Evolutionary conservation across 108 stramenopile genomes (phyloP), one percentile per base, ranked within the genome.

Genomic region (Parietichytrium sp.): DNA sequence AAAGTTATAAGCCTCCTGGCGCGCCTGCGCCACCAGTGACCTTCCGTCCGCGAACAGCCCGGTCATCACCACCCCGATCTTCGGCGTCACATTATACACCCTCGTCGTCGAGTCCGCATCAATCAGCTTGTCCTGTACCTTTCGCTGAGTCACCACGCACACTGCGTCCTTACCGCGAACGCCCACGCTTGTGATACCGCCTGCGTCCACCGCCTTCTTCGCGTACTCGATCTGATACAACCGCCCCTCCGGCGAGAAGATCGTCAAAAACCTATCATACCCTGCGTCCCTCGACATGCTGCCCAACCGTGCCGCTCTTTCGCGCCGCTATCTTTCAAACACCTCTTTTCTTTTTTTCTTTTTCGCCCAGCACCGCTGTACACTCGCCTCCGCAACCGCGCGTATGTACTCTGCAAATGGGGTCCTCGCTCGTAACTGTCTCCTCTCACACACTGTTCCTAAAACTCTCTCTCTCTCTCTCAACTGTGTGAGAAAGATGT

Each of bases 141-240:
- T 98, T 81, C 96, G 96, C 84, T 99, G 97, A 0, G 98, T 98
- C 29, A 97, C 96, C 42, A 98, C 90, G n/a, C 90, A 93, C 54
- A 83, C 87, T 27, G 91, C 88, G 82, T 98, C 94, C 72, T 85
- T 84, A 4, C 97, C 96, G 48, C 97, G 91, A 29, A 97, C 90
- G 30, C 95, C 96, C 15, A 99, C 93, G 4, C 95, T 95, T 6
- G 98, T 99, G 29, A 96, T 88, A 29, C 96, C 96, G 49, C 93
- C 92, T 79, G 88, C 90, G 55, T 92, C 88, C 52, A 96, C 96
- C 12, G 93, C 93, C 83, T 99, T 99, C 91, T 97, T 96, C 83
- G 96, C 96, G 87, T 99, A 99, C 83, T 99, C 98, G 48, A 99
- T 94, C 86, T 99, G 98, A 84, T 98, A 99, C 79, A 99, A 89